These are phyloP conservation scores for Hypoxylon sp. DNA, from an alignment of 2,329 filamentous ascomycete species.

Conservation along the genomic window DNA sequence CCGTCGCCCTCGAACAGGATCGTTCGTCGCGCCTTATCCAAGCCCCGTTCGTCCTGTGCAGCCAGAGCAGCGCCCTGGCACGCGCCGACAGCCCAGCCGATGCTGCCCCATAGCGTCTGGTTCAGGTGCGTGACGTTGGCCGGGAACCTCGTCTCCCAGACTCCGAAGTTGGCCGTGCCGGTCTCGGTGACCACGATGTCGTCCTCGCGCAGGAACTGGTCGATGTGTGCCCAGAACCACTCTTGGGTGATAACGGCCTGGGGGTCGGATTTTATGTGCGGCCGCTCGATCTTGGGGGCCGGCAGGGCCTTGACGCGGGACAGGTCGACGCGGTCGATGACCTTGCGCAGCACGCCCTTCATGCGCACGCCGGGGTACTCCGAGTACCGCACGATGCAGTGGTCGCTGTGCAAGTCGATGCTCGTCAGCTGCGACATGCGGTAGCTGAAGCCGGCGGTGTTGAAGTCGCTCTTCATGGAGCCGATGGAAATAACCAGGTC, in stretches of 20 bases:
- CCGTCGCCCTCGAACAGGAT: constrained; percentile 93
- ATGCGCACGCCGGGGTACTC: constrained; percentile 84
- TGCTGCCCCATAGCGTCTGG: constrained; percentile 81
- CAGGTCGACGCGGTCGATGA: constrained; percentile 73
- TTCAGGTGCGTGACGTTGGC: constrained; percentile 82
- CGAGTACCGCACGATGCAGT: constrained; percentile 81
- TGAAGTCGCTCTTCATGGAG: constrained; percentile 79
- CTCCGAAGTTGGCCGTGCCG: constrained; percentile 89
- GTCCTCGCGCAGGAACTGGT: constrained; percentile 77
- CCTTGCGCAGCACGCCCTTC: constrained; percentile 81
- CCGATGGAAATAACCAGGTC: constrained; percentile 81
- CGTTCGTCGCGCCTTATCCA: constrained; percentile 68
- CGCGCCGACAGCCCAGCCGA: constrained; percentile 73
- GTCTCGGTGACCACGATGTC: constrained; percentile 91
- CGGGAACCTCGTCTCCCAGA: constrained; percentile 88
- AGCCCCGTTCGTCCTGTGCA: constrained; percentile 71
- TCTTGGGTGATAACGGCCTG: constrained; percentile 72
- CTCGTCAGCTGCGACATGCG: constrained; percentile 81
- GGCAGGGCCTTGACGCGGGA: constrained; percentile 69
- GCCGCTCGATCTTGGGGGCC: constrained; percentile 68
- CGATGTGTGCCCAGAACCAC: constrained; percentile 83
- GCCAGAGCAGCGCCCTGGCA: constrained; percentile 79
- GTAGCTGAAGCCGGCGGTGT: constrained; percentile 87
- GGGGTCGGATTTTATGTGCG: constrained; percentile 57
- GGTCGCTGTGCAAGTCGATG: constrained; percentile 84